Evolutionary conservation across 371 early-diverging fungal species (phyloP).

Genomic region (Saksenaea oblongispora): DNA sequence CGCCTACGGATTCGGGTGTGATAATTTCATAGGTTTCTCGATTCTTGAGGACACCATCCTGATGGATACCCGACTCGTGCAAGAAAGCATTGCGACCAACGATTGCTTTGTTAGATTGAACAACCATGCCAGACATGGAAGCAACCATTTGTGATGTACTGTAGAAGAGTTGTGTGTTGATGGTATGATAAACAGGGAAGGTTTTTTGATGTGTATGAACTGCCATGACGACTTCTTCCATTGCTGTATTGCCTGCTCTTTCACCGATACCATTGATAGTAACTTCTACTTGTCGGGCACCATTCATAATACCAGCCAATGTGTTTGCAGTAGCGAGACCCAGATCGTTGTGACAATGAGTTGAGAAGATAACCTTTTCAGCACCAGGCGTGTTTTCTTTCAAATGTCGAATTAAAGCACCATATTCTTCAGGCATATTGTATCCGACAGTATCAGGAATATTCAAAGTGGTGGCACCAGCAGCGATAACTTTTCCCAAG

Average conservation of each 20-base stretch:
- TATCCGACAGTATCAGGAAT: slow-evolving; percentile 97
- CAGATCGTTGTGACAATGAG: slow-evolving; percentile 97
- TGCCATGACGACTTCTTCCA: slow-evolving; percentile 96
- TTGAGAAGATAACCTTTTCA: slow-evolving; percentile 81
- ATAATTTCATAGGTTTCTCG: slow-evolving; percentile 95
- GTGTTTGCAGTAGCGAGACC: slow-evolving; percentile 97
- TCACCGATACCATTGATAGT: slow-evolving; percentile 98
- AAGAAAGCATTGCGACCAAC: slow-evolving; percentile 97
- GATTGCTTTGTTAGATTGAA: slow-evolving; percentile 97
- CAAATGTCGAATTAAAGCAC: slow-evolving; percentile 79
- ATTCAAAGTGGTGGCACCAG: slow-evolving; percentile 95
- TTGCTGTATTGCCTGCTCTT: slow-evolving; percentile 96
- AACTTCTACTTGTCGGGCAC: slow-evolving; percentile 96
- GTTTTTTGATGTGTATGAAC: slow-evolving; percentile 83
- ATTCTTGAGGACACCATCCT: slow-evolving; percentile 96
- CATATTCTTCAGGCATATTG: slow-evolving; percentile 90
- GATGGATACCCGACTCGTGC: slow-evolving; percentile 97
- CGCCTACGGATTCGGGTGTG: slow-evolving; percentile 88
- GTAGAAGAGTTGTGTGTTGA: slow-evolving; percentile 88
- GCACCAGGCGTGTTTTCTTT: slow-evolving; percentile 75
- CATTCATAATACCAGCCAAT: slow-evolving; percentile 84
- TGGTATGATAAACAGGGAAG: slow-evolving; percentile 85
- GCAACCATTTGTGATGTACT: slow-evolving; percentile 89
- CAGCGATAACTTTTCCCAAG: slow-evolving; percentile 85
- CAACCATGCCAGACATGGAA: slow-evolving; percentile 86